Percentiles rank a stretch among this genome's conserved stretches.
Conservation (phyloP, 371 early-diverging fungal species). For the Rozella allomycis region DNA sequence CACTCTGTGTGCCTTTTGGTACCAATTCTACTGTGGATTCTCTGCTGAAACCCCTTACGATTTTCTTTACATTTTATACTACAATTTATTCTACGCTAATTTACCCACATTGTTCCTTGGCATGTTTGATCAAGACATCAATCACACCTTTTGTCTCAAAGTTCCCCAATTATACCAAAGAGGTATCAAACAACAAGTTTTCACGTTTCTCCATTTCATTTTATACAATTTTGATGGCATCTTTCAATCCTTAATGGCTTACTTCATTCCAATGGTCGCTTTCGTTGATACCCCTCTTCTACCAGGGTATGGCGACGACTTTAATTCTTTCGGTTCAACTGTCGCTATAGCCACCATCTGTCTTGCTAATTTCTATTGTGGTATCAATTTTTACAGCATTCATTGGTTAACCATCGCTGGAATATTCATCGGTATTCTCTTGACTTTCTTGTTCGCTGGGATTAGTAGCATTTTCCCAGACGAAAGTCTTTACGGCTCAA, state of each 20-base stretch:
- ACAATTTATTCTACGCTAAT: slow-evolving; percentile 51
- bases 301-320: not conserved
- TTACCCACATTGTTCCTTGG: slow-evolving; percentile 49
- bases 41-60: slow-evolving; percentile 66
- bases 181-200: slow-evolving; percentile 60
- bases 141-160: not conserved
- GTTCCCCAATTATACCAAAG: slow-evolving; percentile 7
- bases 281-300: not conserved
- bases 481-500: no score
- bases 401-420: slow-evolving; percentile 15
- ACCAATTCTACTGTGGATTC: slow-evolving; percentile 48
- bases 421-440: slow-evolving; percentile 21
- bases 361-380: slow-evolving; percentile 24
- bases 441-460: not conserved
- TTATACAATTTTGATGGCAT: slow-evolving; percentile 55
- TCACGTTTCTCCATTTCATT: slow-evolving; percentile 58
- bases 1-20: slow-evolving; percentile 53
- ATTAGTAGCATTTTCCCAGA: no score
- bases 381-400: slow-evolving; percentile 25
- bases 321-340: slow-evolving; percentile 10
- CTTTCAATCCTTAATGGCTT: slow-evolving; percentile 65
- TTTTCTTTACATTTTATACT: slow-evolving; percentile 48
- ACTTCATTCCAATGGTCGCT: slow-evolving; percentile 16
- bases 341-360: slow-evolving; percentile 6
- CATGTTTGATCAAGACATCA: slow-evolving; percentile 49